Evolutionary conservation across 495 filamentous ascomycete genomes (phyloP).

Genomic region (Aspergillus cristatus): DNA sequence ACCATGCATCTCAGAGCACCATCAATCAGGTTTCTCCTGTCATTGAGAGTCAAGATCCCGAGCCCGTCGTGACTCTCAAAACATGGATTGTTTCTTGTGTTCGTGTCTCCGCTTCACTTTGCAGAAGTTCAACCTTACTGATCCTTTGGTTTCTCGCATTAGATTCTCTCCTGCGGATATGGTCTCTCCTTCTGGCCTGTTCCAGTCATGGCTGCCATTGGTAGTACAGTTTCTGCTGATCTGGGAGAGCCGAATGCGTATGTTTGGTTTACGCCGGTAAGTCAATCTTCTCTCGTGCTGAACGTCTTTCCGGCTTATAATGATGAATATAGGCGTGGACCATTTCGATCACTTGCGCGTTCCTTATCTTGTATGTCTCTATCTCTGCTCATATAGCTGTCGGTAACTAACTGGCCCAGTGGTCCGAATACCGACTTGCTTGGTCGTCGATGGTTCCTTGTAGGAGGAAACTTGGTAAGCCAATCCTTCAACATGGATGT

Average conservation of each 20-base stretch:
- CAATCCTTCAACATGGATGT: background rate
- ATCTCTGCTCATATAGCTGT: background rate
- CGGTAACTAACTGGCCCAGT: slow-evolving; percentile 4
- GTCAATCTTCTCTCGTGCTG: background rate
- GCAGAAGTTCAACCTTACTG: background rate
- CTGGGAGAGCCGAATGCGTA: slow-evolving; percentile 14
- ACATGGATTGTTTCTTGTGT: slow-evolving; percentile 19
- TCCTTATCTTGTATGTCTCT: slow-evolving; percentile 15
- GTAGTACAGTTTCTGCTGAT: slow-evolving; percentile 11
- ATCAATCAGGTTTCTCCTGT: background rate
- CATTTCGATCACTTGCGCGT: slow-evolving; percentile 18
- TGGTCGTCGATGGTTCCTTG: slow-evolving; percentile 20
- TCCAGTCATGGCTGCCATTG: slow-evolving; percentile 13
- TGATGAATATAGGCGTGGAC: slow-evolving; percentile 13
- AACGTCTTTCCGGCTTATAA: background rate
- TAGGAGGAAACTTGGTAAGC: slow-evolving; percentile 15
- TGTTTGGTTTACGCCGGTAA: slow-evolving; percentile 17
- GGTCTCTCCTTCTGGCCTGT: slow-evolving; percentile 19
- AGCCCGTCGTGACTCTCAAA: slow-evolving; percentile 14
- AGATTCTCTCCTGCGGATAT: slow-evolving; percentile 21
- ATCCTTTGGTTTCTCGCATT: background rate
- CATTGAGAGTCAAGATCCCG: slow-evolving; percentile 1
- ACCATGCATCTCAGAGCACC: too few relatives aligned
- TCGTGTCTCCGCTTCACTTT: background rate
- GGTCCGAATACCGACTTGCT: slow-evolving; percentile 18